Evolutionary conservation across 768 basidiomycete genomes (phyloP).

Genomic region (Suillus hirtellus): DNA sequence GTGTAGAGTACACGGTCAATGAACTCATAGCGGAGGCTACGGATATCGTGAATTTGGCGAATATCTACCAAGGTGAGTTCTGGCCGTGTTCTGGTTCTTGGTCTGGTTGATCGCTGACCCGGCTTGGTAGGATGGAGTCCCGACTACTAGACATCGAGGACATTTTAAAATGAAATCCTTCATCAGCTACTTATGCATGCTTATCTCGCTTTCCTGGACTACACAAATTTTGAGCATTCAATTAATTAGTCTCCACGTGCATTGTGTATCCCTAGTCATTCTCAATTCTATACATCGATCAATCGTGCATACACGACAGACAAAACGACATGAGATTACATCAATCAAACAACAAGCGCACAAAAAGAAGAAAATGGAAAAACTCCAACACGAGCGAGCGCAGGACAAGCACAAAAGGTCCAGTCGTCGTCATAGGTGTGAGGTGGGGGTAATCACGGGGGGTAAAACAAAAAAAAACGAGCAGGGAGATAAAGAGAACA

Average conservation of each 20-base stretch:
- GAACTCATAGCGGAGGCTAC: constrained; percentile 89
- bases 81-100: not conserved
- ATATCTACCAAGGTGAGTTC: constrained; percentile 71
- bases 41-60: constrained; percentile 69
- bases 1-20: constrained; percentile 92
- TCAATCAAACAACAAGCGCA: constrained; percentile 7
- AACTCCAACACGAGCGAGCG: not conserved
- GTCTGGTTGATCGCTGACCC: constrained; percentile 5
- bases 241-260: not conserved
- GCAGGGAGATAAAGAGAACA: not conserved
- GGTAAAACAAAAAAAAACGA: not conserved
- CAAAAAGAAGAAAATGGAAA: not conserved
- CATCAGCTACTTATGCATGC: not conserved
- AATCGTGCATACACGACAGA: constrained; percentile 1
- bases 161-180: not conserved
- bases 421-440: not conserved
- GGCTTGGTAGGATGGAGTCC: constrained; percentile 43
- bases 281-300: constrained; percentile 8
- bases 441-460: not conserved
- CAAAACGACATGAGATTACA: constrained; percentile 11
- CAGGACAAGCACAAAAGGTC: not conserved
- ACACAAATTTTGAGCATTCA: not conserved
- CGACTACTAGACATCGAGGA: constrained; percentile 28
- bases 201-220: not conserved
- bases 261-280: constrained; percentile 9